Base-by-base conservation (phyloP, 257 asterid genomes). In the Lantana camara region DNA sequence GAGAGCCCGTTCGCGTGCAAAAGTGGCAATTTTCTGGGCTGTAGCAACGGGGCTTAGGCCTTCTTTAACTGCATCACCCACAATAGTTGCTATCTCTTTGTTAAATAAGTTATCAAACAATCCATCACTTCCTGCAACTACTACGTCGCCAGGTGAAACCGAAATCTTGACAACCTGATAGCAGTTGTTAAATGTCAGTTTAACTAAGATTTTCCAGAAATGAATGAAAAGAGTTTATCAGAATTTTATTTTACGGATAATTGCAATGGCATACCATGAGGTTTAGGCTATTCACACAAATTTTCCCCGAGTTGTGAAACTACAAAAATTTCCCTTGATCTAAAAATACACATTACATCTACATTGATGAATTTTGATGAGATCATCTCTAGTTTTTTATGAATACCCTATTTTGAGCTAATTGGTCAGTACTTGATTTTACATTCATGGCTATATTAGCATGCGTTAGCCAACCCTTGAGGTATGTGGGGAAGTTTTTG, bases 111-210 rank as follows among this genome's bases (percentile, higher is more conserved):
- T 91, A 73, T 91, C 98, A 11, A 79, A 91, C 66, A 91, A 76
- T 0, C 98, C 96, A 75, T 91, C 98, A 7, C 91, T 88, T 30
- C 98, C 98, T 10, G 90, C 90, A 35, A 91, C 88, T n/a, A 88
- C 67, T 15, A 86, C 79, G 51, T 88, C 96, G 61, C 94, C 95
- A 5, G 80, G 68, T 60, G 56, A 67, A 64, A 84, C 94, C 14
- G 86, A 40, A 66, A 91, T 78, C 75, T 76, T 73, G 79, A 88
- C 88, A 60, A 83, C 82, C 98, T 84, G 86, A 30, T 30, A 64
- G 38, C 3, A 58, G 32, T 29, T 1, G 6, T 19, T 21, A 34
- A 0, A 10, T 13, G 13, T 45, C 8, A 42, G 11, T 45, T n/a
- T n/a, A 35, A 42, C 65, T 50, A 19, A 9, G 29, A 19, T 30